Percentiles rank a stretch among this genome's conserved stretches.
Conservation (phyloP, 306 rosid species). For the Sphenostylis stenocarpa region DNA sequence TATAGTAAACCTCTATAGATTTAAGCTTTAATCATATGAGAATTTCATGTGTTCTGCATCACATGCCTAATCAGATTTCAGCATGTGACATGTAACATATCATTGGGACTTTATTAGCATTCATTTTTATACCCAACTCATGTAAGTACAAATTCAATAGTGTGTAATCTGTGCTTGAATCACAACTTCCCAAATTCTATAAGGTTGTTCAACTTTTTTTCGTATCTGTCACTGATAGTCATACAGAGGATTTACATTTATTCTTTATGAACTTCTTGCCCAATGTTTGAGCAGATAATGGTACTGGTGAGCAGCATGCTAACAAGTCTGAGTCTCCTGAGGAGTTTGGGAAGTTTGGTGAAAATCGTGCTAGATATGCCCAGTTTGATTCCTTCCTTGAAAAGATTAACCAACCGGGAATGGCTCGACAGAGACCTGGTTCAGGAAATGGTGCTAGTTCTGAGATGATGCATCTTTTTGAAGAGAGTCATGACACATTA, state of each 20-base stretch:
- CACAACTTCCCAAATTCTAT: neutral
- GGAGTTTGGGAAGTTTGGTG: slow-evolving; percentile 54
- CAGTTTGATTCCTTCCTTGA: slow-evolving; percentile 37
- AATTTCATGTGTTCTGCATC: neutral
- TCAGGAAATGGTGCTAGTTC: slow-evolving; percentile 26
- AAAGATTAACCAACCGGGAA: slow-evolving; percentile 38
- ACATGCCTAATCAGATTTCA: neutral
- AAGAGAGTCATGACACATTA: slow-evolving; percentile 36
- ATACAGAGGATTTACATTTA: neutral
- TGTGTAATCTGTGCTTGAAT: neutral
- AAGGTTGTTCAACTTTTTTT: neutral
- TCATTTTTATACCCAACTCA: neutral
- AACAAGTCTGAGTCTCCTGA: slow-evolving; percentile 50
- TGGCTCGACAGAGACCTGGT: slow-evolving; percentile 36
- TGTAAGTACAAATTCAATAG: neutral
- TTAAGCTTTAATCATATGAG: neutral
- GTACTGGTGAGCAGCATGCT: slow-evolving; percentile 37
- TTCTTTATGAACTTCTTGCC: slow-evolving; percentile 22
- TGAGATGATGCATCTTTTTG: slow-evolving; percentile 29
- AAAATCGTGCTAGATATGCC: slow-evolving; percentile 29
- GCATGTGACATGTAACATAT: neutral
- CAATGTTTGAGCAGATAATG: slow-evolving; percentile 43
- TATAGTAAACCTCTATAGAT: neutral
- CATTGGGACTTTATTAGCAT: neutral
- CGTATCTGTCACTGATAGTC: neutral